Base-by-base conservation (phyloP, 805 yeast species). In the Monosporozyma aquatica region DNA sequence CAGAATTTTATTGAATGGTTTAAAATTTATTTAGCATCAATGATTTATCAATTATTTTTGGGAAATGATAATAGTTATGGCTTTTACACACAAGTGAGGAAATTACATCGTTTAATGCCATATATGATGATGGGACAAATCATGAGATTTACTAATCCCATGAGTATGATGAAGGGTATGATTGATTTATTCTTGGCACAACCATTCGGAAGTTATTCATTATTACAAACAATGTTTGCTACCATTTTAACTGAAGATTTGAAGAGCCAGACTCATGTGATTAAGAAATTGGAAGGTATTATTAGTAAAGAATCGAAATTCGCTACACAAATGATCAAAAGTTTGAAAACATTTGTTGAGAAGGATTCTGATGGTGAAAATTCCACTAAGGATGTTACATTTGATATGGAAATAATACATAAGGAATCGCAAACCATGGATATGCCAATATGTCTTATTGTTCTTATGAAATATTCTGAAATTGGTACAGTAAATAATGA, bases 61-160 rank as follows among this genome's bases (percentile, higher is more conserved):
- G 92, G 90, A 1, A 80, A 76, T 41, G 97, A 90, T 58, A 76
- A 77, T 47, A 79, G 95, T 1, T 76, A 78, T 46, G 95, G 86
- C 51, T 67, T 84, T 51, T 79, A 82, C 52, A 70, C 74, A 10
- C 87, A 86, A 55, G 66, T 83, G 25, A 76, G 77, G 48, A 75
- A 80, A 44, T 64, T 92, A 30, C 96, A 90, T 63, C 65, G 71
- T 25, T 55, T 86, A 45, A 76, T 90, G 65, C 98, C 97, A 0
- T 92, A 90, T 59, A 65, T 73, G 1, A 57, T 90, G 27, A 75
- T 89, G 60, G 79, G 80, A 34, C 84, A 85, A 17, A 82, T 90
- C 18, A 62, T 92, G 55, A 74, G 78, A 54, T 77, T 82, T 46
- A 86, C 97, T 0, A 90, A 90, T 55, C 97, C 98, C 2, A 76